Base-by-base conservation (phyloP, 2,329 filamentous ascomycete genomes). In the Epichloe baconii region DNA sequence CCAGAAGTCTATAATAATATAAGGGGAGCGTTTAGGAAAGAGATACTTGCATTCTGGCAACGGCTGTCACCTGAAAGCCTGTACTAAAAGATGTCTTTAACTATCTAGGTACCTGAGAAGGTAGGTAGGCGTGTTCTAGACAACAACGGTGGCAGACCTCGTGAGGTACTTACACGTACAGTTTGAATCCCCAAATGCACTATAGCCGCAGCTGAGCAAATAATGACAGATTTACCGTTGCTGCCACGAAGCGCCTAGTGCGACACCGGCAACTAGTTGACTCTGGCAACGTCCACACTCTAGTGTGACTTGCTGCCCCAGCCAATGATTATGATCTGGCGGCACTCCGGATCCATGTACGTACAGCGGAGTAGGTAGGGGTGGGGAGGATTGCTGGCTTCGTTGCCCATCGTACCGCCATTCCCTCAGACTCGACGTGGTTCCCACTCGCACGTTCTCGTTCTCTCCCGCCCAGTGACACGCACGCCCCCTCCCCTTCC, bases 401-500 rank as follows among this genome's bases (percentile, higher is more conserved):
- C 26, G 45, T 53, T 48, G 52, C 52, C 50, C 49, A 31, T 51
- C 52, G 44, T 36, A 35, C 51, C 48, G 47, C 51, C 50, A 46
- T 35, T 42, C 44, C 47, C 47, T 49, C 14, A 19, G 42, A 26
- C 35, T 50, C 15, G 31, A 31, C 14, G 42, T 8, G 41, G 35
- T 44, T 41, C 37, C 48, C 42, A 41, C 44, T 47, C 44, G 19
- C 34, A 31, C 17, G 44, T 50, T 40, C 38, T 49, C 41, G 15
- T 35, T 42, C 26, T 43, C 31, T 40, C 17, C 37, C 47, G 54
- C 55, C 55, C 58, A 56, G 55, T 59, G 55, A 58, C 55, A 61
- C 58, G 60, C 58, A 56, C 56, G 54, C 58, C 52, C 52, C 52
- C 55, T 53, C 57, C 49, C 53, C 53, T 54, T 59, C 62, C 56